A percentile compares a stretch with the other conserved stretches of the same genome.
Conservation (phyloP, 257 asterid species). For the Solanum habrochaites region DNA sequence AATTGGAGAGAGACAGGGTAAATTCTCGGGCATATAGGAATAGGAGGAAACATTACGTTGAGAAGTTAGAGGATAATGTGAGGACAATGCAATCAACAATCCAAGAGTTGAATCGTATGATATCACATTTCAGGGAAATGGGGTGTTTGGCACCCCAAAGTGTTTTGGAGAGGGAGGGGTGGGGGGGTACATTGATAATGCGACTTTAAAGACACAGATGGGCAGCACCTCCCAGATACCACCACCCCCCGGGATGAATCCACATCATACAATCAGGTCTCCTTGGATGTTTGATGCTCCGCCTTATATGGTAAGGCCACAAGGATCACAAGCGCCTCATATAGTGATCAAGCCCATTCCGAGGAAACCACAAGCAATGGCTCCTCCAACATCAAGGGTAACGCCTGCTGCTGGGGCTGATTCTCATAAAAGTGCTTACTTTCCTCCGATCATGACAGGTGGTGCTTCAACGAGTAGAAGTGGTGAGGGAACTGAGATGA, state of each 20-base stretch:
- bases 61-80: background rate
- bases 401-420: background rate
- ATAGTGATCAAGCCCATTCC: background rate
- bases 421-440: conserved; percentile 37
- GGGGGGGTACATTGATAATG: background rate
- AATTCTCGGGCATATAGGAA: background rate
- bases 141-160: no score
- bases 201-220: background rate
- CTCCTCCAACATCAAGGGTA: conserved; percentile 35
- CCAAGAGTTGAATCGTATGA: background rate
- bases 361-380: background rate
- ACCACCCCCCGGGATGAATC: background rate
- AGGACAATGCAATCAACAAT: background rate
- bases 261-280: no score
- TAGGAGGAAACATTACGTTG: background rate
- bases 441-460: conserved; percentile 70
- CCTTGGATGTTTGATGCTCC: background rate
- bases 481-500: conserved; percentile 51
- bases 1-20: no score
- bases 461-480: conserved; percentile 30
- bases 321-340: background rate
- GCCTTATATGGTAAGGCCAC: background rate
- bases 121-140: background rate
- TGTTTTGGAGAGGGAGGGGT: no score
- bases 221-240: background rate